These are phyloP conservation scores for Neurospora sp. DNA, from an alignment of 495 filamentous ascomycete genomes.

Conservation along the genomic window DNA sequence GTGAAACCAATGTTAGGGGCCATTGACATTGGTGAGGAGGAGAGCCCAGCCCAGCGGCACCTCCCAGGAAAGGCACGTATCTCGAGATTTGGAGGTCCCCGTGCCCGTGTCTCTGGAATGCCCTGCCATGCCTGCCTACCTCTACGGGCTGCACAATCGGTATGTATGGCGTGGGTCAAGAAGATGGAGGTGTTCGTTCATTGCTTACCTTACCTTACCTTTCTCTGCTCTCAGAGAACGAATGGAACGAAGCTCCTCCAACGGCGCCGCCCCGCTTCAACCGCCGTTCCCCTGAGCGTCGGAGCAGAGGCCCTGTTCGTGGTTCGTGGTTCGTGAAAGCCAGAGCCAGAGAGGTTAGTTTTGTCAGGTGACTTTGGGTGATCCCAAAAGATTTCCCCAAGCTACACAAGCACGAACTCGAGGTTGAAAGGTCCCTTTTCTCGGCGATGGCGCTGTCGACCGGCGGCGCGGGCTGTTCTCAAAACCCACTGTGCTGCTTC, in stretches of 20 bases:
- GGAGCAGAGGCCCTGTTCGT: not conserved
- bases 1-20: conserved; percentile 11
- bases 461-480: not conserved
- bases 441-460: not conserved
- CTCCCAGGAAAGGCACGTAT: not conserved
- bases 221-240: not conserved
- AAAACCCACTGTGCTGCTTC: not conserved
- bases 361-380: not conserved
- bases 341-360: not conserved
- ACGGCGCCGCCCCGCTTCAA: not conserved
- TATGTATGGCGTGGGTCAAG: not conserved
- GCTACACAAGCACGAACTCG: not conserved
- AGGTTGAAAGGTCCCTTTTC: not conserved
- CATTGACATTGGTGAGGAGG: not conserved
- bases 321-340: not conserved
- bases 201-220: not conserved
- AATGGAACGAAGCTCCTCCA: not conserved
- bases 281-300: not conserved
- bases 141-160: not conserved
- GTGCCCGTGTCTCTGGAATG: not conserved
- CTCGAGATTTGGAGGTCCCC: not conserved
- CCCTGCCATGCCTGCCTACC: not conserved
- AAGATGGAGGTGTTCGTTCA: not conserved
- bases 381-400: not conserved
- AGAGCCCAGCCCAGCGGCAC: not conserved